phyloP scores from a whole-genome alignment of 2,329 filamentous ascomycete genomes.

The Tetracladium maxilliforme region DNA sequence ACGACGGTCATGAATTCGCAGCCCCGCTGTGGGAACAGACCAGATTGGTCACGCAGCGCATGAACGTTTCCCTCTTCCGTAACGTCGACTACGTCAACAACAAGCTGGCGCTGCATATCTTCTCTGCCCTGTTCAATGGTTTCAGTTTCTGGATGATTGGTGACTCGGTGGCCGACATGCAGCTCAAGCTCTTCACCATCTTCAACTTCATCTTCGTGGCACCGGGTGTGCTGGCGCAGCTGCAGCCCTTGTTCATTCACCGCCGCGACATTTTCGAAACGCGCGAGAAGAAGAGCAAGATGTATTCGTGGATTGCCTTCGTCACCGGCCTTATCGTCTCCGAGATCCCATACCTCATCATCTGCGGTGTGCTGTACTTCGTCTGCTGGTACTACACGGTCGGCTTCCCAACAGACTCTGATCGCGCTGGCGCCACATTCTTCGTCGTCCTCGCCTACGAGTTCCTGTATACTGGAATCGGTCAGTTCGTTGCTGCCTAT shows the following conservation, averaged over 20 bases:
- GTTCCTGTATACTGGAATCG: constrained; percentile 44
- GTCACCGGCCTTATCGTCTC: constrained; percentile 33
- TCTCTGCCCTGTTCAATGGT: constrained; percentile 40
- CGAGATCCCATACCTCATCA: constrained; percentile 27
- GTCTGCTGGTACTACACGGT: constrained; percentile 43
- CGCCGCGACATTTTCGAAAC: constrained; percentile 41
- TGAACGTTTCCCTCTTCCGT: constrained; percentile 44
- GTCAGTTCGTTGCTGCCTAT: constrained; percentile 48
- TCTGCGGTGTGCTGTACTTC: constrained; percentile 28
- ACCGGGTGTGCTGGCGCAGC: constrained; percentile 39
- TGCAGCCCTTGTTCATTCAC: constrained; percentile 42
- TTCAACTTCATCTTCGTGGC: constrained; percentile 52
- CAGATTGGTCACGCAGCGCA: constrained; percentile 47
- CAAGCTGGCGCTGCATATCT: constrained; percentile 34
- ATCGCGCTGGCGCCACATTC: constrained; percentile 33
- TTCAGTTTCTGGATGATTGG: constrained; percentile 48
- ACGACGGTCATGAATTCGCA: constrained; percentile 56
- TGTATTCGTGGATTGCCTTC: constrained; percentile 44
- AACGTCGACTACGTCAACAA: constrained; percentile 40
- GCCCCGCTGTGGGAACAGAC: constrained; percentile 49
- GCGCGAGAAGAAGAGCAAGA: constrained; percentile 45
- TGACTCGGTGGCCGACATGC: constrained; percentile 30
- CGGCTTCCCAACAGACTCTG: constrained; percentile 27
- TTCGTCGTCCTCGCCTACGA: constrained; percentile 45
- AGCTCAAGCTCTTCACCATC: constrained; percentile 40